Conservation (phyloP, 108 stramenopile genomes). For the Stephanodiscus minutulus region DNA sequence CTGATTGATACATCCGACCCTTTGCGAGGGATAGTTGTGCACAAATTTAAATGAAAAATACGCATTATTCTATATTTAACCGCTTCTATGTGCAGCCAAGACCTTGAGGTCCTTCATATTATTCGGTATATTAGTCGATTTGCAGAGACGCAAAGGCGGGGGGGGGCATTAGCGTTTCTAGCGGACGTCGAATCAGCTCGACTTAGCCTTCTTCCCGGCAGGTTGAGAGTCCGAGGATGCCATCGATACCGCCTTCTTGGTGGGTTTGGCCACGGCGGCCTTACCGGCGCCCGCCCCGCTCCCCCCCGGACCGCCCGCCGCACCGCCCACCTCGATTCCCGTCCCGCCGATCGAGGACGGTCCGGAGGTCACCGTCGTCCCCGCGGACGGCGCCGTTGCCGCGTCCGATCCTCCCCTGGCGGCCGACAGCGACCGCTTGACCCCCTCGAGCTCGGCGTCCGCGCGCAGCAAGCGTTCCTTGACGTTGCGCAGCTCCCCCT, state of each 20-base stretch:
- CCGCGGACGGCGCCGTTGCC: not conserved
- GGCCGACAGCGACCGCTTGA: constrained; percentile 47
- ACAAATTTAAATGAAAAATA: too few species aligned
- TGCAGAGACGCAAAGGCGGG: too few species aligned
- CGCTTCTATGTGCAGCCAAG: too few species aligned
- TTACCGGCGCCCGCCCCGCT: not conserved
- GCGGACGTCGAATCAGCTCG: not conserved
- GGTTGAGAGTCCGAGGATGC: not conserved
- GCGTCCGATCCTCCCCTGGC: constrained; percentile 6
- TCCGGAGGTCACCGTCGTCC: not conserved
- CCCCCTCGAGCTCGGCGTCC: constrained; percentile 55
- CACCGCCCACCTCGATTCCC: not conserved
- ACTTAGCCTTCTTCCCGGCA: constrained; percentile 6
- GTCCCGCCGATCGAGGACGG: too few species aligned
- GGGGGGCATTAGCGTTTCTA: too few species aligned
- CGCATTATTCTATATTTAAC: too few species aligned
- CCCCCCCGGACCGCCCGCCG: not conserved
- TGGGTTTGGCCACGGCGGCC: not conserved
- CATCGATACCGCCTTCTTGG: not conserved
- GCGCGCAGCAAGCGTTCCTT: constrained; percentile 64
- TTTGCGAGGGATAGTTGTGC: too few species aligned
- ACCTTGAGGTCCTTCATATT: too few species aligned
- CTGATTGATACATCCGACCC: too few species aligned
- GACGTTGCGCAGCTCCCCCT: constrained; percentile 48
- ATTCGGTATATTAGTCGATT: too few species aligned